These are phyloP conservation scores for Trichomonas tenax DNA, from an alignment of 208 protist species.

Conservation along the genomic window DNA sequence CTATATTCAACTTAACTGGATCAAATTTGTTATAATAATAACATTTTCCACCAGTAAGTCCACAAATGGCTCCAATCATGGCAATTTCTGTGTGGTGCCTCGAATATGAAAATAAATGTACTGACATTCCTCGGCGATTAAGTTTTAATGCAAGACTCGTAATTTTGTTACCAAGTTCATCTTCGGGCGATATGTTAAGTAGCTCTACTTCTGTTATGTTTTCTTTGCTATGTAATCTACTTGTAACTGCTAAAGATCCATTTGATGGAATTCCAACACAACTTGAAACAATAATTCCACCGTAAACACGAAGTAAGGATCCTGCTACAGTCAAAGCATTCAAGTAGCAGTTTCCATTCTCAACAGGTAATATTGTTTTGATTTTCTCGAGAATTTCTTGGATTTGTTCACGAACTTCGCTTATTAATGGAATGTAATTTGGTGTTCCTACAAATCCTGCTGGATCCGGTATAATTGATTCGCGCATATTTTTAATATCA, in stretches of 20 bases:
- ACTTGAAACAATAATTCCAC: background rate
- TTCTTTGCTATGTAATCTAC: too few species aligned
- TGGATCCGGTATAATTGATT: background rate
- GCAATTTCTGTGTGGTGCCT: background rate
- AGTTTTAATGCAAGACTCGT: background rate
- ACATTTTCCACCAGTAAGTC: background rate
- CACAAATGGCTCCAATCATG: background rate
- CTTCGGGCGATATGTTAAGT: background rate
- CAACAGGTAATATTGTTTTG: too few species aligned
- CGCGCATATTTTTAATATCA: background rate
- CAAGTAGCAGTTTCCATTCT: background rate
- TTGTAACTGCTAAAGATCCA: background rate
- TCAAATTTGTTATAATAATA: constrained; percentile 6
- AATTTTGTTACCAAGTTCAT: background rate
- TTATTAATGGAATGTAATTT: background rate
- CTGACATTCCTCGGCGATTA: background rate
- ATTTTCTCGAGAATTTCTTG: background rate
- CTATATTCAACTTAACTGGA: background rate
- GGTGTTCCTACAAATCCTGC: background rate
- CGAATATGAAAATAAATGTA: background rate
- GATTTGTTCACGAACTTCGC: background rate
- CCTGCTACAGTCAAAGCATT: background rate
- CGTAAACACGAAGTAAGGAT: background rate
- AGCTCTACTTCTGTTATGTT: background rate
- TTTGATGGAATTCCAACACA: background rate